These are phyloP conservation scores for Candida khao-thaluensis DNA, from an alignment of 805 yeast genomes.

Conservation along the genomic window DNA sequence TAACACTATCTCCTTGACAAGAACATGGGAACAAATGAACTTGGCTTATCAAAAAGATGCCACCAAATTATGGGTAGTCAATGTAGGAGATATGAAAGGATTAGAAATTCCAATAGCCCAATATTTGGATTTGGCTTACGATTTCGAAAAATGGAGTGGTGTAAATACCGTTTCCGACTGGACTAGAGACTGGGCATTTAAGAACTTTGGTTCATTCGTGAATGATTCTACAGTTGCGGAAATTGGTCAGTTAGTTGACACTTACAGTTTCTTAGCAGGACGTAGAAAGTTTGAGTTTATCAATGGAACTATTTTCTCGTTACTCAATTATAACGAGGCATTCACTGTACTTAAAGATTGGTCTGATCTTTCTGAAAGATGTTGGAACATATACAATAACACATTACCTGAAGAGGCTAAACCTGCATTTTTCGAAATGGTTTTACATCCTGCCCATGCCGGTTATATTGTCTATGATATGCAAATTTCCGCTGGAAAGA, in stretches of 20 bases:
- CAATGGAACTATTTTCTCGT: constrained; percentile 14
- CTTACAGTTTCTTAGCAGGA: constrained; percentile 16
- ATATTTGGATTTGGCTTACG: constrained; percentile 20
- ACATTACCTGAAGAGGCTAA: constrained; percentile 14
- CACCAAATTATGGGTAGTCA: constrained; percentile 23
- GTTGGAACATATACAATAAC: constrained; percentile 17
- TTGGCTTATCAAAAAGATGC: constrained; percentile 21
- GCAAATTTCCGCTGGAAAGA: constrained; percentile 18
- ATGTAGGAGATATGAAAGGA: constrained; percentile 26
- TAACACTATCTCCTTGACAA: constrained; percentile 20
- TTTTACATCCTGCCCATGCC: constrained; percentile 18
- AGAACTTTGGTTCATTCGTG: constrained; percentile 14
- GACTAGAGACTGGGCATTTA: constrained; percentile 15
- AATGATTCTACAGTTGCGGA: constrained; percentile 10
- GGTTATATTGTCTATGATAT: constrained; percentile 19
- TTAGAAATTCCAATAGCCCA: constrained; percentile 23
- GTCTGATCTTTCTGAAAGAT: constrained; percentile 16
- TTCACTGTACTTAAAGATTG: constrained; percentile 14
- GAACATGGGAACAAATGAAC: constrained; percentile 27
- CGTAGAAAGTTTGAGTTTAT: constrained; percentile 16
- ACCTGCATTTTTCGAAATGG: constrained; percentile 18
- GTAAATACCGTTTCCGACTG: constrained; percentile 12
- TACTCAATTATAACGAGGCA: constrained; percentile 18
- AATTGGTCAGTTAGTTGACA: constrained; percentile 18
- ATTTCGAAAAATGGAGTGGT: constrained; percentile 17